Evolutionary conservation across 352 stramenopile genomes (phyloP).

Genomic region (Pythium pectinolyticum): DNA sequence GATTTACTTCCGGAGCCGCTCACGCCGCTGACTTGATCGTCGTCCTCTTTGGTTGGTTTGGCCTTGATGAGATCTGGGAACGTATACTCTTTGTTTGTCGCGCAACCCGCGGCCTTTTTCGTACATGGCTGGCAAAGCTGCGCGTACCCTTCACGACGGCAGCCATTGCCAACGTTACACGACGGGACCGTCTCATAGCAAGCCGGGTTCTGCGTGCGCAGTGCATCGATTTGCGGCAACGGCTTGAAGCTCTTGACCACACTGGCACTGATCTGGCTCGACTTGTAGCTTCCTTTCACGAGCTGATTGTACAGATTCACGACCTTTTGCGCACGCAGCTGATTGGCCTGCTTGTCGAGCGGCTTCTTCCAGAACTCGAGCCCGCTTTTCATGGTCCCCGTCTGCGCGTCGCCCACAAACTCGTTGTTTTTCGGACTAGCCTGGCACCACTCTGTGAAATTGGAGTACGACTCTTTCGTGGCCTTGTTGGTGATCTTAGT

Average conservation of each 20-base stretch:
- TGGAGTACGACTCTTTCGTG: slow-evolving; percentile 45
- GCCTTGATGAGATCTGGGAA: slow-evolving; percentile 28
- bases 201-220: slow-evolving; percentile 31
- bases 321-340: slow-evolving; percentile 28
- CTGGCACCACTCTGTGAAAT: slow-evolving; percentile 75
- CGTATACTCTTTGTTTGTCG: slow-evolving; percentile 8
- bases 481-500: slow-evolving; percentile 57
- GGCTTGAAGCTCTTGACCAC: slow-evolving; percentile 33
- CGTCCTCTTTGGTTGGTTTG: not conserved
- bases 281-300: slow-evolving; percentile 22
- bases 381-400: slow-evolving; percentile 34
- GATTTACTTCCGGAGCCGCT: slow-evolving; percentile 8
- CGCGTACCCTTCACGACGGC: slow-evolving; percentile 34
- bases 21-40: slow-evolving; percentile 9
- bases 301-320: slow-evolving; percentile 40
- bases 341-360: slow-evolving; percentile 32
- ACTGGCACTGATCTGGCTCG: slow-evolving; percentile 44
- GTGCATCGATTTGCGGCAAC: slow-evolving; percentile 18
- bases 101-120: slow-evolving; percentile 12
- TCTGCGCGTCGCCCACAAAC: slow-evolving; percentile 43
- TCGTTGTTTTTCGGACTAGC: slow-evolving; percentile 67
- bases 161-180: slow-evolving; percentile 32
- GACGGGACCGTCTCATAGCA: slow-evolving; percentile 36
- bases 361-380: slow-evolving; percentile 45
- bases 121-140: slow-evolving; percentile 38